Evolutionary conservation across 1,284 basidiomycete species (phyloP).

Genomic region (Fomitopsis pinicola): DNA sequence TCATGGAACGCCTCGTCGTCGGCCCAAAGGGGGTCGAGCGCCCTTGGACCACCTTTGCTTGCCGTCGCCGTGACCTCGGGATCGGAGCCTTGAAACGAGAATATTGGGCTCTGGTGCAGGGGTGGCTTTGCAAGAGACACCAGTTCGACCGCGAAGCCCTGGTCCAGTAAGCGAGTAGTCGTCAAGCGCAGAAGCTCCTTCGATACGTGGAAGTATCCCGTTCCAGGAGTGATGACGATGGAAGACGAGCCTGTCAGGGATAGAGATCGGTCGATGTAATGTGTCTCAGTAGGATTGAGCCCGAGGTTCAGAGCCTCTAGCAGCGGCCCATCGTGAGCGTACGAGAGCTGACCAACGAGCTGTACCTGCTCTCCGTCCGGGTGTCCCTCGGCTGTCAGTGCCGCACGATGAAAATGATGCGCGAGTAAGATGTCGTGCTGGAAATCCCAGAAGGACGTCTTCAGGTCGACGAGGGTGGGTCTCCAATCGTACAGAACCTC

Average conservation of each 20-base stretch:
- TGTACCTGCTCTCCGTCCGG: conserved; percentile 50
- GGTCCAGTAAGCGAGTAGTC: conserved; percentile 93
- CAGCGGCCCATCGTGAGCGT: conserved; percentile 92
- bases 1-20: conserved; percentile 47
- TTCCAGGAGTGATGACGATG: conserved; percentile 89
- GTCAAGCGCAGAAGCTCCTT: conserved; percentile 90
- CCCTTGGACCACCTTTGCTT: conserved; percentile 42
- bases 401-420: conserved; percentile 76
- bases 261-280: conserved; percentile 94
- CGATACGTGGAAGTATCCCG: conserved; percentile 90
- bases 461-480: conserved; percentile 80
- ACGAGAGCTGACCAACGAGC: conserved; percentile 74
- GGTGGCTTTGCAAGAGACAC: conserved; percentile 92
- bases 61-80: conserved; percentile 41
- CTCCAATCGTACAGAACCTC: conserved; percentile 89
- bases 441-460: conserved; percentile 85
- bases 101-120: conserved; percentile 87
- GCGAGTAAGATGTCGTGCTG: conserved; percentile 84
- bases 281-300: conserved; percentile 90
- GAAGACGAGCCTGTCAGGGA: conserved; percentile 88
- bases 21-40: conserved; percentile 79
- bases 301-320: conserved; percentile 94
- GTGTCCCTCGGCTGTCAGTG: conserved; percentile 33
- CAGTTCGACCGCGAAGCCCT: conserved; percentile 88
- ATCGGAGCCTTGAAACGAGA: conserved; percentile 69